These are phyloP conservation scores for Nitzschia inconspicua DNA, from an alignment of 108 stramenopile genomes.

Conservation along the genomic window DNA sequence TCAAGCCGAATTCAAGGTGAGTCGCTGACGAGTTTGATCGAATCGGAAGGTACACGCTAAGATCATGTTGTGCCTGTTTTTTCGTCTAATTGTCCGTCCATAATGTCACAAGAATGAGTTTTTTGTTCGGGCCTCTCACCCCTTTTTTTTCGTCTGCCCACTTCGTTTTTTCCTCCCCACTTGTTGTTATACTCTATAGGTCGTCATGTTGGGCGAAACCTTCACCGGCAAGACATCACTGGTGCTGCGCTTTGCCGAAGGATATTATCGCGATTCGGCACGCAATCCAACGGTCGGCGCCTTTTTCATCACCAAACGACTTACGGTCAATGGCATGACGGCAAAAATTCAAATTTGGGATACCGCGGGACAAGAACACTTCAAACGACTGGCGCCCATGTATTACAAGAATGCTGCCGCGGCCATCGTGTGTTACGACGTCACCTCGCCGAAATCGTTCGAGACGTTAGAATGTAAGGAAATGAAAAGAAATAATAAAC, in stretches of 20 bases:
- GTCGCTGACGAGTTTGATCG: neutral
- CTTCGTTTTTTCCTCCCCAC: neutral
- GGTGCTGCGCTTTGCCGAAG: slow-evolving; percentile 81
- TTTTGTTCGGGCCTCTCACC: neutral
- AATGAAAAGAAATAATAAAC: too few species aligned
- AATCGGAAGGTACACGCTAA: neutral
- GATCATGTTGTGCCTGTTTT: neutral
- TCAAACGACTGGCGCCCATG: slow-evolving; percentile 58
- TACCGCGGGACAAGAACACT: slow-evolving; percentile 70
- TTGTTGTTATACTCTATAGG: slow-evolving; percentile 26
- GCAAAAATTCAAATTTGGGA: slow-evolving; percentile 88
- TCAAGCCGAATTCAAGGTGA: slow-evolving; percentile 84
- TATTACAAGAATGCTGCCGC: slow-evolving; percentile 75
- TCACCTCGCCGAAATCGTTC: slow-evolving; percentile 46
- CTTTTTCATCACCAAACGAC: slow-evolving; percentile 74
- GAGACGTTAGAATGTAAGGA: slow-evolving; percentile 44
- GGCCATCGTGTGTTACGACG: slow-evolving; percentile 76
- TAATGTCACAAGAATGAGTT: neutral
- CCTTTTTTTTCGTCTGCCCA: neutral
- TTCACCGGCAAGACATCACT: slow-evolving; percentile 81
- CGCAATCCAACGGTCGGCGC: slow-evolving; percentile 65
- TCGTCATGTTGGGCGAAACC: slow-evolving; percentile 81
- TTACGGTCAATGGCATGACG: slow-evolving; percentile 51
- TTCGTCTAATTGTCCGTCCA: neutral
- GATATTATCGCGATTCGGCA: slow-evolving; percentile 62